These are phyloP conservation scores for Melaleuca alternifolia DNA, from an alignment of 345 rosid genomes.

Conservation along the genomic window DNA sequence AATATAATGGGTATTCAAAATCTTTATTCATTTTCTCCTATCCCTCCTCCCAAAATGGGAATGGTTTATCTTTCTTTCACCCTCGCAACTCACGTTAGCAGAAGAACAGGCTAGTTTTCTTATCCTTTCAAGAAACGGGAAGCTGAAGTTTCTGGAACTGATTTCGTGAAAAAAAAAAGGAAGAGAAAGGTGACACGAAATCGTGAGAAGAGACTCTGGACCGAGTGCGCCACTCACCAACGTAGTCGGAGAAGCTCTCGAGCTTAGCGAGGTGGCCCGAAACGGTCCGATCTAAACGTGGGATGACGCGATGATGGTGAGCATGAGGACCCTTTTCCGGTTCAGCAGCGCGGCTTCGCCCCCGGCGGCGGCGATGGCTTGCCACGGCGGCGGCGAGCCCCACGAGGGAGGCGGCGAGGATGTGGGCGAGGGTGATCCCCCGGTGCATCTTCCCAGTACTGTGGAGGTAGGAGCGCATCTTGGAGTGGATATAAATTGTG, in stretches of 20 bases:
- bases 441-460: background rate
- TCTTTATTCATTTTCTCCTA: too few relatives aligned
- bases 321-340: background rate
- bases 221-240: conserved; percentile 25
- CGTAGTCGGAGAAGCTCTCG: conserved; percentile 73
- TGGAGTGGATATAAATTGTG: background rate
- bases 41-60: too few relatives aligned
- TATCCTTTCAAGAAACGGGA: too few relatives aligned
- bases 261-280: conserved; percentile 50
- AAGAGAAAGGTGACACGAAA: background rate
- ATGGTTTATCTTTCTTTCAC: too few relatives aligned
- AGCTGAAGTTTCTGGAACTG: background rate
- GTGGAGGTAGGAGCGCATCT: background rate
- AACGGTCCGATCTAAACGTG: conserved; percentile 30
- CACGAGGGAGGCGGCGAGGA: conserved; percentile 16
- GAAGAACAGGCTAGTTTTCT: background rate
- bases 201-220: too few relatives aligned
- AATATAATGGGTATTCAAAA: too few relatives aligned
- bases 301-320: conserved; percentile 15
- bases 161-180: background rate
- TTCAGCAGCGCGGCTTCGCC: background rate
- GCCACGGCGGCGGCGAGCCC: conserved; percentile 14
- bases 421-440: background rate
- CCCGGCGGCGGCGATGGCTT: background rate
- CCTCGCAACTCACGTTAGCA: too few relatives aligned